Conservation (phyloP, 768 basidiomycete genomes). For the Termitomyces eurrhizus region DNA sequence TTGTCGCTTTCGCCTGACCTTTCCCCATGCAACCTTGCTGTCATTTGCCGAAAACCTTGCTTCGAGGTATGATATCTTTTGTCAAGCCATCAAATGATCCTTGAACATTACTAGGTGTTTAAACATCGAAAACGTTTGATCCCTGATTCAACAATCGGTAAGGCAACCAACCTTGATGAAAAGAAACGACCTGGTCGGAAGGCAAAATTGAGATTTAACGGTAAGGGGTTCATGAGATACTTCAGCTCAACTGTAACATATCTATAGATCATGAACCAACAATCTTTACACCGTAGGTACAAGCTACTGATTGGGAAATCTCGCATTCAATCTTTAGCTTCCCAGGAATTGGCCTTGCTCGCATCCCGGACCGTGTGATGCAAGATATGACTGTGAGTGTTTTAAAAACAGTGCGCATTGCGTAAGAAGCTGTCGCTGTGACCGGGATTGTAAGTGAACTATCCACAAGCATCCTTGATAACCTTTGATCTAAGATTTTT, state of each 20-base stretch:
- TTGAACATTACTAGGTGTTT: constrained; percentile 19
- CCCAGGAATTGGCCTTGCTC: constrained; percentile 47
- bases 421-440: constrained; percentile 51
- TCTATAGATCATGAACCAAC: constrained; percentile 15
- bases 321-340: background rate
- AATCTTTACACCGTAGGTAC: constrained; percentile 25
- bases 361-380: constrained; percentile 54
- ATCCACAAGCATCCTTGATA: background rate
- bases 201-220: constrained; percentile 9
- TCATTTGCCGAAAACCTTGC: constrained; percentile 56
- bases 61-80: constrained; percentile 39
- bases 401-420: constrained; percentile 49
- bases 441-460: constrained; percentile 42
- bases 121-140: constrained; percentile 20
- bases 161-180: background rate
- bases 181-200: constrained; percentile 9
- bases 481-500: background rate
- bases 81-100: background rate
- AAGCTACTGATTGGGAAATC: background rate
- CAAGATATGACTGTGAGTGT: constrained; percentile 43
- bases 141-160: constrained; percentile 13
- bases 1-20: constrained; percentile 41
- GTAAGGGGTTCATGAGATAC: background rate
- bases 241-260: background rate
- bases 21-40: constrained; percentile 51